Base-by-base conservation (phyloP, 805 yeast genomes). In the Wickerhamiella qilinensis region DNA sequence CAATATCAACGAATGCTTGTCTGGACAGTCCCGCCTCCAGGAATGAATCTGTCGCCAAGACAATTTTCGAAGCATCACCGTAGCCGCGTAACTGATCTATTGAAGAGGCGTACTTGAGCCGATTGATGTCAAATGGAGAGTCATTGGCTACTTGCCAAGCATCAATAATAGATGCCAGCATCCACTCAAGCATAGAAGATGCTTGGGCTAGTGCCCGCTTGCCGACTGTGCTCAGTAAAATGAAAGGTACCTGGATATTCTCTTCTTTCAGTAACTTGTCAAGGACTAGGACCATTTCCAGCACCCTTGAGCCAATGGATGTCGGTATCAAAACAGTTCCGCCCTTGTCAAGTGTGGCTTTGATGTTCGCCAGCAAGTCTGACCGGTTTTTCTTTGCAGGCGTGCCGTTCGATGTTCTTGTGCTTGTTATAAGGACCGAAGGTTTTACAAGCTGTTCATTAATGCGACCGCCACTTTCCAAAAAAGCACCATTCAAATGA, bases 161-260 rank as follows among this genome's bases (percentile, higher is more conserved):
- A 48, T 80, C 78, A 20, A 82, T 70, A n/a, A 85, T 68, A n/a
- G 77, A 68, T 0, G 88, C 71, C 0, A 93, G 75, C 85, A 91
- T 79, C 97, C 97, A 91, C 60, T 91, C 98, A 21, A 88, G 60
- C 77, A 91, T 80, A 40, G 85, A 79, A 12, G 83, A 72, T 0
- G 96, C 94, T 52, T 80, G 83, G 20, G 78, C 69, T 40, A 91
- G 57, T 3, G 78, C 68, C 50, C 88, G 75, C 3, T 84, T 73
- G 20, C 91, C 93, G 0, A 85, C 75, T 49, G 74, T 76, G 3
- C 93, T 74, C n/a, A 81, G 59, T 41, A 84, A 66, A 25, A 81
- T 62, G 8, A 91, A 75, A 0, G 94, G 94, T 11, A 76, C 69
- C 40, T 43, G 49, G 49, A 53, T 37, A 38, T 49, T 35, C 30